Evolutionary conservation across 169 alveolate species (phyloP).

Genomic region (Plasmodium coatneyi): DNA sequence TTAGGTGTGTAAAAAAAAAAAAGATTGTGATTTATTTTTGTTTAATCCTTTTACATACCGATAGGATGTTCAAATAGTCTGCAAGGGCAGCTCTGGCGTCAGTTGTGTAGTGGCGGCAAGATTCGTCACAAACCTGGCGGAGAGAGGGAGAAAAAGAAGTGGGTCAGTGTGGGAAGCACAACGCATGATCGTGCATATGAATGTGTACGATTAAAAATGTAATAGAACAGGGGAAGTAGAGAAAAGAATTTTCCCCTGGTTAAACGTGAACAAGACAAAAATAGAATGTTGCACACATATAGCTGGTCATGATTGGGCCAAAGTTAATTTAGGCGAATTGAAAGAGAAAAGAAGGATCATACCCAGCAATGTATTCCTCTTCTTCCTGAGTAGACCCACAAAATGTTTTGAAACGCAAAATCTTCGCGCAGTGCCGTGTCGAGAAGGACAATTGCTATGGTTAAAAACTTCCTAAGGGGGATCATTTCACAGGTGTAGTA

Average conservation of each 20-base stretch:
- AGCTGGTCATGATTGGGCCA: neutral
- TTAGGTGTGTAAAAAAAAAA: neutral
- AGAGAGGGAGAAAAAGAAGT: neutral
- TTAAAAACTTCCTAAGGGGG: slow-evolving; percentile 83
- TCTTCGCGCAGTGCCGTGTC: slow-evolving; percentile 91
- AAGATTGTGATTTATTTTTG: neutral
- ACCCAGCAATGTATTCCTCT: slow-evolving; percentile 99
- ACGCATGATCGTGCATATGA: neutral
- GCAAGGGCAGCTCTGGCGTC: slow-evolving; percentile 70
- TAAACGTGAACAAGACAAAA: neutral
- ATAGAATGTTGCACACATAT: neutral
- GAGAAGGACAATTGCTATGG: slow-evolving; percentile 85
- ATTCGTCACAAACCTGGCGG: slow-evolving; percentile 53
- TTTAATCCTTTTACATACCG: slow-evolving; percentile 14
- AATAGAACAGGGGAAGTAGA: neutral
- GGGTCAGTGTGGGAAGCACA: neutral
- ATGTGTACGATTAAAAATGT: neutral
- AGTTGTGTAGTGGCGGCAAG: slow-evolving; percentile 63
- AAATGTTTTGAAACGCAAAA: slow-evolving; percentile 94
- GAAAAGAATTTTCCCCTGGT: neutral
- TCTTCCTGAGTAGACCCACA: slow-evolving; percentile 98
- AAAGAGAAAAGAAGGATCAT: slow-evolving; percentile 81
- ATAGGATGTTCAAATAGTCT: slow-evolving; percentile 61
- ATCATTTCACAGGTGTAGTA: neutral
- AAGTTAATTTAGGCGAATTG: neutral